Evolutionary conservation across 2,329 filamentous ascomycete genomes (phyloP), one percentile per base, ranked within the genome.

Genomic region (Davidsoniella neocaledoniae): DNA sequence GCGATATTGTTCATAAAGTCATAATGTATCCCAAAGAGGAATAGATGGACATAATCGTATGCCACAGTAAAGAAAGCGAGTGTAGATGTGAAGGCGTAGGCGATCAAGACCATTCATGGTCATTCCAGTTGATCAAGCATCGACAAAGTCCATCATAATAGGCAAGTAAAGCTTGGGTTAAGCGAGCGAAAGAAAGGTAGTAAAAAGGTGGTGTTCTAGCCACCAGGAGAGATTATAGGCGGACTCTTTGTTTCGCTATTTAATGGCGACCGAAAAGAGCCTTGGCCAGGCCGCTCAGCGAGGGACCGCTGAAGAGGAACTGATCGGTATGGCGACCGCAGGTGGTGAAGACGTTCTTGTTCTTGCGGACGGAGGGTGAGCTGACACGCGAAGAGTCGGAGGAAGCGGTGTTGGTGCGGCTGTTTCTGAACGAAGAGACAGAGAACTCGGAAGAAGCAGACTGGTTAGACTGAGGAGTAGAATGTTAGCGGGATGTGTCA

Each of bases 241-340:
- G 2, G 7, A n/a, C n/a, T n/a, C n/a, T n/a, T n/a, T 12, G 16
- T 7, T 8, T 16, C 43, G 43, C 38, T n/a, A 19, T 40, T 49
- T 52, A 51, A 36, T 48, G 50, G 44, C 49, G 54, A 10, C 36
- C 39, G 40, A 66, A 64, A 43, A 71, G 56, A 14, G 64, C 60
- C 43, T 65, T 65, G 55, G 67, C 66, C 33, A 71, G 58, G 42
- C 68, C 67, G 6, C 63, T 58, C 19, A 72, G 57, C 2, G 66
- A 71, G 40, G 66, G 67, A 1, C 72, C 72, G 33, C 69, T 63
- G 53, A 76, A 71, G 12, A 76, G 61, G 52, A 67, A 72, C 56
- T 75, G 70, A 55, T 73, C 66, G 38, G 70, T 70, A 59, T 76
- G 72, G 12, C 73, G 65, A 12, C 73, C 73, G 54, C 73, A 76